Evolutionary conservation across 495 filamentous ascomycete species (phyloP).

Genomic region (Aspergillus steynii): DNA sequence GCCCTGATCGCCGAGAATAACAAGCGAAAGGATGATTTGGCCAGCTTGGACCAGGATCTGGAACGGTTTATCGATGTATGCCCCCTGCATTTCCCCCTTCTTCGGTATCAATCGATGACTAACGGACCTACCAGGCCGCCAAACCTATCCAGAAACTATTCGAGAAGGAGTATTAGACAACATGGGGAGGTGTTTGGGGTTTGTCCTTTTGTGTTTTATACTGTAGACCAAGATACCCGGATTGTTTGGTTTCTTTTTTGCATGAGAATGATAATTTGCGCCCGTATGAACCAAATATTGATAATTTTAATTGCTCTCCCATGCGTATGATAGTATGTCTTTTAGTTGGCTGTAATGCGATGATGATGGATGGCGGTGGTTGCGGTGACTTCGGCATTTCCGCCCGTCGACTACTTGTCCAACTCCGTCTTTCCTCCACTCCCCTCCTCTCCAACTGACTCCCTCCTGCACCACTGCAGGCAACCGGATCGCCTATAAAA

Average conservation of each 20-base stretch:
- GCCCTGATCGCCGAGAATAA: slow-evolving; percentile 91
- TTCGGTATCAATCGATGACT: slow-evolving; percentile 3
- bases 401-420: slow-evolving; percentile 6
- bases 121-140: slow-evolving; percentile 58
- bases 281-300: neutral
- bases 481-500: neutral
- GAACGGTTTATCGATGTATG: slow-evolving; percentile 82
- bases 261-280: neutral
- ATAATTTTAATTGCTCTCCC: neutral
- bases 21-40: slow-evolving; percentile 89
- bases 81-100: neutral
- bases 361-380: neutral
- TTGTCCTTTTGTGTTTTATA: slow-evolving; percentile 24
- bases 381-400: neutral
- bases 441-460: neutral
- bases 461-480: slow-evolving; percentile 3
- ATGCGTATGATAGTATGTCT: neutral
- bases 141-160: slow-evolving; percentile 84
- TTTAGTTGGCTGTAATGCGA: neutral
- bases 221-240: slow-evolving; percentile 40
- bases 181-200: neutral
- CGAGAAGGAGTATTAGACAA: slow-evolving; percentile 64
- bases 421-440: slow-evolving; percentile 6
- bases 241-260: slow-evolving; percentile 1
- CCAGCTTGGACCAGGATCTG: slow-evolving; percentile 81